phyloP scores from a whole-genome alignment of 2,329 filamentous ascomycete genomes.

The Sporothrix inflata region DNA sequence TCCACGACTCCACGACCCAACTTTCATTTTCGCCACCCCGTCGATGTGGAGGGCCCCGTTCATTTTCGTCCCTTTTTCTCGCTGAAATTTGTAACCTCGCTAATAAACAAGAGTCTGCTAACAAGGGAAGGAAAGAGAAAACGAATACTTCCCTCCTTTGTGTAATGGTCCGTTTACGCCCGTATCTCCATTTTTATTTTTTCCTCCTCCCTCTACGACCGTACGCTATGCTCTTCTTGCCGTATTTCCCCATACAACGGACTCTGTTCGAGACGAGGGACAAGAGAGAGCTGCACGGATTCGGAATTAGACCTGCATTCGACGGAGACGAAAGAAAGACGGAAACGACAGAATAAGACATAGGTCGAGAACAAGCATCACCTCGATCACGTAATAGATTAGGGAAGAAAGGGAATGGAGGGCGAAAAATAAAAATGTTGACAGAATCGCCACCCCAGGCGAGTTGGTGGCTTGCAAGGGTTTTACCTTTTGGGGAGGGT shows the following conservation, averaged over 20 bases:
- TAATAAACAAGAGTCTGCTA: background rate
- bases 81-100: background rate
- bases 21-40: no score
- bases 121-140: no score
- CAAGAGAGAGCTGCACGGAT: conserved; percentile 2
- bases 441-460: conserved; percentile 11
- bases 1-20: no score
- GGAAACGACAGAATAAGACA: background rate
- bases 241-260: background rate
- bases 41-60: background rate
- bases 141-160: background rate
- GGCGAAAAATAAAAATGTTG: background rate
- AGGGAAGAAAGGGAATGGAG: background rate
- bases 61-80: background rate
- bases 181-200: background rate
- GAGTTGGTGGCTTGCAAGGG: background rate
- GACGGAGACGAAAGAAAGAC: background rate
- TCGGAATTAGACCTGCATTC: conserved; percentile 3
- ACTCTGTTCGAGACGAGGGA: background rate
- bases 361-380: background rate
- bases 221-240: background rate
- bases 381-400: background rate
- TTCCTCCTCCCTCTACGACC: no score
- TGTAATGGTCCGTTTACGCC: background rate
- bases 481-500: background rate